phyloP scores from a whole-genome alignment of 257 asterid genomes.

The Orobanche coerulescens region DNA sequence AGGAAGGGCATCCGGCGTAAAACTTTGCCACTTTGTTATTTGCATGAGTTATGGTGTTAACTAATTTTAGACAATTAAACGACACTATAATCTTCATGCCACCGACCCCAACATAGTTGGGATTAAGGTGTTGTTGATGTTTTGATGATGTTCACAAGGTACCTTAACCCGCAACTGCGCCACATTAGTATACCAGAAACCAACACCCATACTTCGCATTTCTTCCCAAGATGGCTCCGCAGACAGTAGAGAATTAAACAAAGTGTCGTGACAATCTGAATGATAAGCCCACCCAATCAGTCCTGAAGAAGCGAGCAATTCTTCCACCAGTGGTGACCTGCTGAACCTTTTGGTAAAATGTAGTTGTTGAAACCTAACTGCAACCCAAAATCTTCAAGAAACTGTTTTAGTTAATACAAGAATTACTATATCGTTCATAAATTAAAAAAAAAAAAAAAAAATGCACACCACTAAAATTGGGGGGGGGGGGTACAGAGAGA shows the following conservation, averaged over 20 bases:
- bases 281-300: slow-evolving; percentile 91
- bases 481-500: slow-evolving; percentile 2
- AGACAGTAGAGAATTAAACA: slow-evolving; percentile 73
- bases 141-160: no score
- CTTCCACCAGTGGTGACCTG: slow-evolving; percentile 49
- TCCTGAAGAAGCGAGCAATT: slow-evolving; percentile 54
- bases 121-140: no score
- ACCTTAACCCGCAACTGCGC: slow-evolving; percentile 76
- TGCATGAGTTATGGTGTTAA: no score
- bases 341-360: slow-evolving; percentile 56
- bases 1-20: no score
- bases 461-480: slow-evolving; percentile 6
- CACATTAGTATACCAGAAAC: slow-evolving; percentile 85
- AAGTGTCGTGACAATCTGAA: slow-evolving; percentile 85
- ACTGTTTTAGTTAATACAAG: slow-evolving; percentile 16
- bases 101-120: no score
- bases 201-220: slow-evolving; percentile 80
- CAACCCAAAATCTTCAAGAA: slow-evolving; percentile 82
- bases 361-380: slow-evolving; percentile 60
- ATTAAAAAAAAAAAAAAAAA: neutral
- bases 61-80: no score
- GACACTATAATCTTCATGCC: no score
- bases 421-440: neutral
- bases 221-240: slow-evolving; percentile 88
- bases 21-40: no score